Base-by-base conservation (phyloP, 2,329 filamentous ascomycete genomes). In the Ascochyta lentis region DNA sequence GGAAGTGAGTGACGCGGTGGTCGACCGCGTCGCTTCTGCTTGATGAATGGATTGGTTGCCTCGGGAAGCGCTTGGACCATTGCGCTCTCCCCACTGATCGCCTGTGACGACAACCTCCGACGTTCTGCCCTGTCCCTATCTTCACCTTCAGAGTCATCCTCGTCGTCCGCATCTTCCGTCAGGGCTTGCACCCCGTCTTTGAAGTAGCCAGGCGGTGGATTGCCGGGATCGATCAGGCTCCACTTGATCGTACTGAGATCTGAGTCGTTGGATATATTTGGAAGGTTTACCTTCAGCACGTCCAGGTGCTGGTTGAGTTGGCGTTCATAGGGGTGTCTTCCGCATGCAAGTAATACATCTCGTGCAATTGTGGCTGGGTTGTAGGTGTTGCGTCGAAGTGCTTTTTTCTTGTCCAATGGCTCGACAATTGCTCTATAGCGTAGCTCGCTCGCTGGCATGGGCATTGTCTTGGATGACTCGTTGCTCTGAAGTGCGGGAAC, bases 351-450 rank as follows among this genome's bases (percentile, higher is more conserved):
- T 10, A 89, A 75, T 6, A 90, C 79, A 67, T 89, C 86, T 46
- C 85, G 77, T 4, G 86, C 86, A 56, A 89, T 86, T 0, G 85
- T 89, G 40, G 80, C 79, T 1, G 83, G 79, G 64, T 89, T 80
- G 65, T 89, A 89, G 15, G 73, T 78, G 6, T 78, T 78, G 56
- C 82, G 82, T 24, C 78, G 74, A 5, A 78, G 70, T 8, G 80
- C 80, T 34, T 79, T 78, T 47, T 77, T 78, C 44, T 73, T 75
- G 59, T 80, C 77, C 15, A 87, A 65, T 0, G 76, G 75, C 58
- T 81, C 76, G 4, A 82, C 79, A 33, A 82, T 67, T 6, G 44
- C 56, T 24, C 46, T 37, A 41, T 66, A 51, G 22, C 68, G 61
- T 27, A 70, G 34, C 24, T 66, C 65, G 8, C 33, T 61, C 8